Base-by-base conservation (phyloP, 108 stramenopile species). In the Pseudonitzschia pungens region DNA sequence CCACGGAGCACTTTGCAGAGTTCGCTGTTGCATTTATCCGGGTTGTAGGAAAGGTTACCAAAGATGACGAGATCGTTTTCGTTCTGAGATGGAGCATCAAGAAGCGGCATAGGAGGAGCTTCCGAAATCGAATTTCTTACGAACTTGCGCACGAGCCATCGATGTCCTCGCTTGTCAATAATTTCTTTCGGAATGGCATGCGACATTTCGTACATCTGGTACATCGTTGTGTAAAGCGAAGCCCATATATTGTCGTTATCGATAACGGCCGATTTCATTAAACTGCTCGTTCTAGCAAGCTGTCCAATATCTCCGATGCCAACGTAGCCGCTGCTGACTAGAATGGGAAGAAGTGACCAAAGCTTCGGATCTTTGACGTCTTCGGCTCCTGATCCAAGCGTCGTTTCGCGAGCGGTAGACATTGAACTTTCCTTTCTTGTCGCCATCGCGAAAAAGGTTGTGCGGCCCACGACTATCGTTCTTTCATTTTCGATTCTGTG, bases 61-160 rank as follows among this genome's bases (percentile, higher is more conserved):
- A 58, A 31, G 14, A 58, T 21, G n/a, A 58, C 57, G 27, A 58
- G 57, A 58, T 58, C 57, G 57, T 58, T 27, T 58, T 58, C 57
- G 21, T 21, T 58, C 5, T 58, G 57, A 11, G 57, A n/a, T 15
- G 57, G 57, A 58, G 57, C 29, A 11, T 15, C 24, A 27, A 58
- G 57, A 3, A 14, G 29, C 9, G 7, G 57, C 1, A 31, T 27
- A 12, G 57, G 57, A 58, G 57, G 57, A n/a, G 57, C 57, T 15
- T 31, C 29, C 29, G 57, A 58, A 26, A 28, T 14, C 0, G 57
- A 15, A 0, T 28, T 28, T 31, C 15, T 8, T 5, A 31, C 0
- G 12, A 31, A 31, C 0, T 58, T 58, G 29, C 29, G 57, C 29
- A 58, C 27, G 27, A 58, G 57, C 57, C 57, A 58, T n/a, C 27